Percentiles rank a stretch among this genome's conserved stretches.
Evolutionary conservation across 495 filamentous ascomycete genomes (phyloP).

Genomic region (Xylaria castorea): DNA sequence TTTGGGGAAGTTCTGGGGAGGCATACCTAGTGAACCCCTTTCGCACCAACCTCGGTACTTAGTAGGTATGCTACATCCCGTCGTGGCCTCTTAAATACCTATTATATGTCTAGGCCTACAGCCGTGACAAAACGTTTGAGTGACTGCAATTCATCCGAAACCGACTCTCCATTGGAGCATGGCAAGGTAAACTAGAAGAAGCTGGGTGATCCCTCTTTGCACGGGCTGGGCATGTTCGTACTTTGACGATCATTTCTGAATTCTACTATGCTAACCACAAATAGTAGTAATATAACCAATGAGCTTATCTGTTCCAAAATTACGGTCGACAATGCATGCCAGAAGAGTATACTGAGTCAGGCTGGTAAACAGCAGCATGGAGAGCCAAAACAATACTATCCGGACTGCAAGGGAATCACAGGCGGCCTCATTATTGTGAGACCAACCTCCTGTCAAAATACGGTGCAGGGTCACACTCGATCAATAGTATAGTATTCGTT

Average conservation of each 20-base stretch:
- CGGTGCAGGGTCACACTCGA: not conserved
- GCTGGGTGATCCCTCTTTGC: not conserved
- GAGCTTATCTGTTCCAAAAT: conserved; percentile 12
- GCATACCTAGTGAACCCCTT: not conserved
- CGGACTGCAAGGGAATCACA: not conserved
- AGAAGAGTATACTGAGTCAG: not conserved
- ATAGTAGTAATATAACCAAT: not conserved
- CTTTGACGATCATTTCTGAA: conserved; percentile 13
- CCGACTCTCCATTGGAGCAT: not conserved
- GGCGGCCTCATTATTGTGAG: not conserved
- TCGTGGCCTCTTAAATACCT: not conserved
- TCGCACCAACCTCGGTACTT: not conserved
- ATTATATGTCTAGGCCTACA: not conserved
- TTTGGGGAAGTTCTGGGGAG: not conserved
- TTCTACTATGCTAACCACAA: conserved; percentile 17
- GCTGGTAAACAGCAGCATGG: not conserved
- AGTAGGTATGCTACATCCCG: not conserved
- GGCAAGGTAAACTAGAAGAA: not conserved
- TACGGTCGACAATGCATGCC: conserved; percentile 13
- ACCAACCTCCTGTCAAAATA: not conserved
- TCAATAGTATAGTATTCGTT: not conserved
- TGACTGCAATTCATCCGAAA: not conserved
- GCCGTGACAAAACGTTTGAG: not conserved
- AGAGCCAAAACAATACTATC: not conserved
- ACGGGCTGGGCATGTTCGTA: not conserved